Percentiles rank a stretch among this genome's conserved stretches.
These are phyloP conservation scores for Fusarium pilosicola DNA, from an alignment of 2,329 filamentous ascomycete genomes.

Conservation along the genomic window DNA sequence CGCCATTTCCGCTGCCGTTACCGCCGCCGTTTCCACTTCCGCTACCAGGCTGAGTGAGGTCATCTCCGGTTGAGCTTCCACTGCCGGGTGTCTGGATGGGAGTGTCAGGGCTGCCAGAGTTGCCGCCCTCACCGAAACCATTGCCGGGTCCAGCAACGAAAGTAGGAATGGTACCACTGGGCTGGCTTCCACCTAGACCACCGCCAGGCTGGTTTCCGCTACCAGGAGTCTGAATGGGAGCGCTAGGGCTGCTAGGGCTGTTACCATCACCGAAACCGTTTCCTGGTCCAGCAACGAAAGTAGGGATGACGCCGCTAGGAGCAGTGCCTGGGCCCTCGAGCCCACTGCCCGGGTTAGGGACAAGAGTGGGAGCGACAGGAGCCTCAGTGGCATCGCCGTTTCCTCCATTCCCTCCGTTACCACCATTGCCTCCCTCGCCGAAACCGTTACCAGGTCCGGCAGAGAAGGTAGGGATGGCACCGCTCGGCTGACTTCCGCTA, in stretches of 20 bases:
- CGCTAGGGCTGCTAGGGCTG: neutral
- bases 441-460: neutral
- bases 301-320: slow-evolving; percentile 5
- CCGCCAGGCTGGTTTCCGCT: neutral
- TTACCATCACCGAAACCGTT: slow-evolving; percentile 11
- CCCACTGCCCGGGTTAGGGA: slow-evolving; percentile 23
- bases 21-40: neutral
- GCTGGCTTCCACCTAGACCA: neutral
- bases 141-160: slow-evolving; percentile 20
- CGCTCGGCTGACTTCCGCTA: neutral
- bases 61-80: neutral
- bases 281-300: slow-evolving; percentile 21
- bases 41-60: neutral
- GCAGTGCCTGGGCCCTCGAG: slow-evolving; percentile 19
- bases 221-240: slow-evolving; percentile 2
- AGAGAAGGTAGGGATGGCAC: neutral
- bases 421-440: slow-evolving; percentile 1
- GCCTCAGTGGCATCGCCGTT: neutral
- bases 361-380: slow-evolving; percentile 19
- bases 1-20: neutral
- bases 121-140: slow-evolving; percentile 4
- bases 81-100: slow-evolving; percentile 6
- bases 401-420: neutral
- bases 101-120: neutral
- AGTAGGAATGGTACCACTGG: slow-evolving; percentile 7